Percentiles rank a stretch among this genome's conserved stretches.
These are phyloP conservation scores for Parastagonospora avenae DNA, from an alignment of 2,329 filamentous ascomycete species.

Conservation along the genomic window DNA sequence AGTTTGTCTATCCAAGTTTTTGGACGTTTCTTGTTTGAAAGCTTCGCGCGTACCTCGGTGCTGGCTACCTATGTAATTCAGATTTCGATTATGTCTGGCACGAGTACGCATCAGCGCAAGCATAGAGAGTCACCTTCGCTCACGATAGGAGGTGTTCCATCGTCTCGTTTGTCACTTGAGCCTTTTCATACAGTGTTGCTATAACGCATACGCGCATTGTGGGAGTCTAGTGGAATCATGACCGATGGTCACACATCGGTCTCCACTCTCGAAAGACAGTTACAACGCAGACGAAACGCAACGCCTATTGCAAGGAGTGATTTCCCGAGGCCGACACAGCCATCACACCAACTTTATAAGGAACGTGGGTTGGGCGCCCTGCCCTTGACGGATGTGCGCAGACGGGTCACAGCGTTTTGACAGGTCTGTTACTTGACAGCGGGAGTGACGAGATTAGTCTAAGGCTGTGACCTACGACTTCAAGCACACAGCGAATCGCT, in stretches of 20 bases:
- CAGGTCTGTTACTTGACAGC: constrained; percentile 41
- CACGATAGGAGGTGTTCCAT: too few relatives aligned
- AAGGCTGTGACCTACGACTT: constrained; percentile 25
- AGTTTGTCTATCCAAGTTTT: constrained; percentile 97
- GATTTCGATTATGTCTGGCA: too few relatives aligned
- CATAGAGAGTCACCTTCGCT: too few relatives aligned
- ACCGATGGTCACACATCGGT: constrained; percentile 26
- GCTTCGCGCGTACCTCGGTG: background rate
- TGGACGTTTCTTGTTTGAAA: constrained; percentile 89
- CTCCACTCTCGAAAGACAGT: constrained; percentile 35
- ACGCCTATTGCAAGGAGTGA: constrained; percentile 23
- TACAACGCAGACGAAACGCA: constrained; percentile 38
- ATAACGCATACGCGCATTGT: constrained; percentile 38
- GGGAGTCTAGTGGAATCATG: constrained; percentile 3
- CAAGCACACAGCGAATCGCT: constrained; percentile 13
- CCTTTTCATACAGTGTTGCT: background rate
- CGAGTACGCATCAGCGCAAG: too few relatives aligned
- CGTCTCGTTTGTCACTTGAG: background rate
- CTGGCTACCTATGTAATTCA: too few relatives aligned
- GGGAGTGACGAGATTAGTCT: constrained; percentile 35
- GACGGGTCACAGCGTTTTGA: constrained; percentile 35
- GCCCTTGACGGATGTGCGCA: constrained; percentile 30
- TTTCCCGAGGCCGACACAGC: constrained; percentile 22
- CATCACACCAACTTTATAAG: constrained; percentile 20
- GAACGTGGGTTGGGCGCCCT: constrained; percentile 39